Percentiles rank a stretch among this genome's conserved stretches.
These are phyloP conservation scores for Rhynchospora pubera DNA, from an alignment of 176 grass and related monocot genomes.

Conservation along the genomic window DNA sequence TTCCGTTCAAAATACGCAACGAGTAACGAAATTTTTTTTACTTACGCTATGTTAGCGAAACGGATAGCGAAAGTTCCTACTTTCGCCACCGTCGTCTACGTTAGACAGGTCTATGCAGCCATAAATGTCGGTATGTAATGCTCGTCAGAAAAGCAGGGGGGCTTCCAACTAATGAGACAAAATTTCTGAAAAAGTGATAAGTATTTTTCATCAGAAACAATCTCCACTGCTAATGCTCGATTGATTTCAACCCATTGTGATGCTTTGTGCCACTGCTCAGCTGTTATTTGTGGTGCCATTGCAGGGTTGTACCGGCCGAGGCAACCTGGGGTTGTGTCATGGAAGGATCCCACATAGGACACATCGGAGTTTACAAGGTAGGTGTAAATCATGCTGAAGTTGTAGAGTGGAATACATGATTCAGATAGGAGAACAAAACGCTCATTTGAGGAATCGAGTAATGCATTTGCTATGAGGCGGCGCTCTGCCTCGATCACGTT, in stretches of 20 bases:
- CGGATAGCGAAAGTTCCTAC: slow-evolving; percentile 44
- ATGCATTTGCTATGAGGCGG: slow-evolving; percentile 26
- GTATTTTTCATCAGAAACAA: slow-evolving; percentile 22
- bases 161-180: background rate
- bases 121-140: slow-evolving; percentile 36
- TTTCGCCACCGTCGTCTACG: slow-evolving; percentile 26
- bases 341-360: slow-evolving; percentile 4
- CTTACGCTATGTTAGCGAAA: slow-evolving; percentile 19
- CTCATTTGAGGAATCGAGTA: slow-evolving; percentile 31
- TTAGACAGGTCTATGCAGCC: background rate
- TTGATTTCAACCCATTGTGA: slow-evolving; percentile 29
- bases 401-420: slow-evolving; percentile 36
- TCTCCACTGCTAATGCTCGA: slow-evolving; percentile 16
- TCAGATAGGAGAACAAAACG: slow-evolving; percentile 38
- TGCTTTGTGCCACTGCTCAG: slow-evolving; percentile 26
- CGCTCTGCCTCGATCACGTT: slow-evolving; percentile 33
- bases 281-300: slow-evolving; percentile 24
- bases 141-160: slow-evolving; percentile 25
- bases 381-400: slow-evolving; percentile 33
- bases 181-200: slow-evolving; percentile 18
- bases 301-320: slow-evolving; percentile 28
- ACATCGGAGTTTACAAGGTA: slow-evolving; percentile 28
- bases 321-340: background rate
- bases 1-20: too few relatives aligned
- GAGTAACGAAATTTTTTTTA: too few relatives aligned